Evolutionary conservation across 768 basidiomycete genomes (phyloP), one percentile per base, ranked within the genome.

Genomic region (Cyclocybe aegerita): DNA sequence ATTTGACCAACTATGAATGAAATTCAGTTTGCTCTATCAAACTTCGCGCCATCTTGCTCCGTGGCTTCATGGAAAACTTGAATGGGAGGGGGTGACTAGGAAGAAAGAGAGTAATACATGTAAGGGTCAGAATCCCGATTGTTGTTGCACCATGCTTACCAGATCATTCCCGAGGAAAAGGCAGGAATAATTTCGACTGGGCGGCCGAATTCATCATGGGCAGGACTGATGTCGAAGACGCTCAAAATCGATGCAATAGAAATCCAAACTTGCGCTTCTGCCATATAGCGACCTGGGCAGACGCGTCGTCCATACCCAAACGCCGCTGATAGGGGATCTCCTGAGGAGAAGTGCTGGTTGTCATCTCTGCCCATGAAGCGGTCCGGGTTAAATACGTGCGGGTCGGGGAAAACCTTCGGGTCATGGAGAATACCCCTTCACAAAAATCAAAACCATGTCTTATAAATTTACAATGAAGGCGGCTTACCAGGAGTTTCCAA

Each of bases 371-470:
- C 58, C 29, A 77, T 45, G 57, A 75, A 82, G 14, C 80, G 68
- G 16, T 77, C 75, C 0, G 81, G 81, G 33, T 76, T 70, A 59
- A 84, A 83, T 9, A 54, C 59, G 4, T 67, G 59, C 0, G 81
- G 81, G 11, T 80, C 66, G 0, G 74, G 75, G 57, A 71, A 83
- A 10, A 58, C 60, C 31, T 60, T 39, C 4, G 76, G 75, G 53
- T 83, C 76, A 38, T 76, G 79, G 23, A 80, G 66, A 43, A 82
- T 79, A 1, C 71, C 70, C 78, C 81, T 81, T 44, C 4, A 33
- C 30, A 23, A 23, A 23, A 43, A 37, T 43, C 15, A 15, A 36
- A 40, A 15, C 10, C 17, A 40, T 40, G 34, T 10, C 39, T 36
- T 31, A 14, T 29, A 12, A 16, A 43, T 53, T 31, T 42, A 75